Base-by-base conservation (phyloP, 1,284 basidiomycete species). In the Boletellus sp. region DNA sequence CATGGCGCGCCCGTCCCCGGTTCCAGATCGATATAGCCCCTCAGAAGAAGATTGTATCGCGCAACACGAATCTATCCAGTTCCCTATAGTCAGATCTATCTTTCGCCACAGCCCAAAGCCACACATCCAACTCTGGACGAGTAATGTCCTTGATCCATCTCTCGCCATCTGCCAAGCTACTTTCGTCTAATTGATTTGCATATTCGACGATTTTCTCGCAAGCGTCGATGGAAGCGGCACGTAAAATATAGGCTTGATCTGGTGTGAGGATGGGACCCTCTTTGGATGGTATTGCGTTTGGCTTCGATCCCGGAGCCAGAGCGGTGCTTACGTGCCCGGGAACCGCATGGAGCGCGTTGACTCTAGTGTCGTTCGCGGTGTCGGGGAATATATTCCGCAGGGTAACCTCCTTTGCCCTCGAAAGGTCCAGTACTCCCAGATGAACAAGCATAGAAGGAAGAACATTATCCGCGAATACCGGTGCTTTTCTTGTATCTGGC, bases 381-480 rank as follows among this genome's bases (percentile, higher is more conserved):
- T 63, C 64, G 39, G 76, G 75, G 64, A 83, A 85, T 48, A 80
- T 60, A 11, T 52, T 58, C 8, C 67, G 65, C 44, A 85, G 63
- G 5, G 59, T 65, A 39, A 74, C 64, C 18, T 77, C 71, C 38
- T 63, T 62, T 12, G 71, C 66, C 15, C 60, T 61, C 8, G 84
- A 79, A 32, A 90, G 67, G 62, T 89, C 80, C 57, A 95, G 71
- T 35, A 93, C 79, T 44, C 87, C 85, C 22, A 91, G 73, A 67
- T 91, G 83, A 35, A 91, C 71, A 48, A 93, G 80, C 55, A 94
- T 74, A 8, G 91, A 91, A 1, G 93, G 91, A 5, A 94, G 69
- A 44, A 95, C 89, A 62, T 94, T 93, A 72, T 95, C 93, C 7
- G 87, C 77, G 64, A 93, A 93, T 47, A 92, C 77, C 10, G 93